Evolutionary conservation across 2,329 filamentous ascomycete genomes (phyloP).

Genomic region (Venturiaceae sp.): DNA sequence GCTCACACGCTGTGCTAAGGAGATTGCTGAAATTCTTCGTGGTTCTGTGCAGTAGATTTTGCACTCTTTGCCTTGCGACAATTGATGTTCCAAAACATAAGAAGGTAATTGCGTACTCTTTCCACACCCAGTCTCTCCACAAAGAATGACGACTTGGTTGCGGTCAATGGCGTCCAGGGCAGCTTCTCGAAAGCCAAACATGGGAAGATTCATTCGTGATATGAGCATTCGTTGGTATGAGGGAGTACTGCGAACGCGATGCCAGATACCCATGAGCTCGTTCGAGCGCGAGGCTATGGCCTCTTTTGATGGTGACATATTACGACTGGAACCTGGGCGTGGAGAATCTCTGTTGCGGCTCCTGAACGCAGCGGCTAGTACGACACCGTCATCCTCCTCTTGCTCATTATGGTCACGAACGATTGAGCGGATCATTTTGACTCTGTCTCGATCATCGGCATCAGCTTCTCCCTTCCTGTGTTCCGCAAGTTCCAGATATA

Average conservation of each 20-base stretch:
- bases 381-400: slow-evolving; percentile 42
- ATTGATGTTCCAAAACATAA: slow-evolving; percentile 82
- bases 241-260: slow-evolving; percentile 36
- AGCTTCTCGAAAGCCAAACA: slow-evolving; percentile 73
- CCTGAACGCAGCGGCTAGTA: slow-evolving; percentile 68
- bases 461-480: slow-evolving; percentile 62
- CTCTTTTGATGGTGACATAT: slow-evolving; percentile 14
- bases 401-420: slow-evolving; percentile 57
- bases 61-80: slow-evolving; percentile 69
- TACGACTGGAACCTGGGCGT: slow-evolving; percentile 18
- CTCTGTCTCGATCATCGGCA: slow-evolving; percentile 54
- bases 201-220: slow-evolving; percentile 72
- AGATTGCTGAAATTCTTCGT: slow-evolving; percentile 90
- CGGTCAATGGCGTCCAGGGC: slow-evolving; percentile 68
- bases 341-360: slow-evolving; percentile 19
- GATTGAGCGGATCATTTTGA: slow-evolving; percentile 60
- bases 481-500: slow-evolving; percentile 72
- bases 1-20: slow-evolving; percentile 82
- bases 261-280: slow-evolving; percentile 42
- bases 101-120: slow-evolving; percentile 98
- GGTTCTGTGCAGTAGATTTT: slow-evolving; percentile 96
- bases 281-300: slow-evolving; percentile 18
- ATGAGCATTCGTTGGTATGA: slow-evolving; percentile 71
- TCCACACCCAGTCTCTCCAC: slow-evolving; percentile 92
- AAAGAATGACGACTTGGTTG: slow-evolving; percentile 84